Conservation (phyloP, 805 yeast species). For the Sugiyamaella mastotermitis region DNA sequence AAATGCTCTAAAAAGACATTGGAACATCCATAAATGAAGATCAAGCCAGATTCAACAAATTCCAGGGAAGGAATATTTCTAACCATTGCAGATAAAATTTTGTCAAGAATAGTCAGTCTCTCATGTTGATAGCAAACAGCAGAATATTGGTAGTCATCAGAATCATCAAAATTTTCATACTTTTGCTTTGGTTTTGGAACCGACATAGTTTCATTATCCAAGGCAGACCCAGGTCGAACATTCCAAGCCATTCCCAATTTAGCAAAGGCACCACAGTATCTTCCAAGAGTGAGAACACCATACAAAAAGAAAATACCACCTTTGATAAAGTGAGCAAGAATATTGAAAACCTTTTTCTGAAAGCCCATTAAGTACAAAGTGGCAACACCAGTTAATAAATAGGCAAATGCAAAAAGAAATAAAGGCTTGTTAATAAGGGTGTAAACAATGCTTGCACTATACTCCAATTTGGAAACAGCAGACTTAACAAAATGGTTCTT, state of each 20-base stretch:
- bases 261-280: conserved; percentile 79
- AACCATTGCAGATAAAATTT: conserved; percentile 4
- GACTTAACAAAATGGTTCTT: conserved; percentile 16
- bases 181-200: no score
- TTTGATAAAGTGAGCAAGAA: conserved; percentile 92
- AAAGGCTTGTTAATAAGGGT: conserved; percentile 57
- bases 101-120: neutral
- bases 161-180: neutral
- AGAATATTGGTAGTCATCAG: neutral
- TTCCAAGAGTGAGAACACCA: conserved; percentile 75
- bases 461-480: conserved; percentile 24
- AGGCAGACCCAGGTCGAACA: conserved; percentile 23
- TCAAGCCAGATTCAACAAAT: conserved; percentile 69
- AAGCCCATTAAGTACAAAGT: conserved; percentile 66
- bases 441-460: conserved; percentile 37
- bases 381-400: conserved; percentile 53
- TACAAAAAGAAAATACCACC: conserved; percentile 81
- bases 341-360: conserved; percentile 62
- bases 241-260: conserved; percentile 93
- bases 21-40: conserved; percentile 83
- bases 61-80: conserved; percentile 54
- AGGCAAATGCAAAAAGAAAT: conserved; percentile 52
- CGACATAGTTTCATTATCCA: conserved; percentile 4
- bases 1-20: conserved; percentile 89
- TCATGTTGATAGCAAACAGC: no score